phyloP scores from a whole-genome alignment of 2,329 filamentous ascomycete species.

The Talaromyces funiculosus region DNA sequence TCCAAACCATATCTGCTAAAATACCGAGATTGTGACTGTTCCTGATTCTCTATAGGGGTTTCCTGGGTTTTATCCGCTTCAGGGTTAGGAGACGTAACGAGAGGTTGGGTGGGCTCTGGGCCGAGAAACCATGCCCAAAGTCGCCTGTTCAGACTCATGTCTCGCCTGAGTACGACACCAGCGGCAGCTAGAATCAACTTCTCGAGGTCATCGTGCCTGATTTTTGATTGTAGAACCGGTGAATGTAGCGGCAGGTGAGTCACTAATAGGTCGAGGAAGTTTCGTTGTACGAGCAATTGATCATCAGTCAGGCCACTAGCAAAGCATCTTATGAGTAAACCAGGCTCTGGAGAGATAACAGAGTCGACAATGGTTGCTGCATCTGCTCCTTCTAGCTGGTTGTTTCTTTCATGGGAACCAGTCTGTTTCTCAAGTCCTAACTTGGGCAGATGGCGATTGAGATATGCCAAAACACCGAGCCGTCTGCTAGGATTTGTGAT shows the following conservation, averaged over 20 bases:
- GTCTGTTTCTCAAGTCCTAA: constrained; percentile 46
- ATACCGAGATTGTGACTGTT: constrained; percentile 65
- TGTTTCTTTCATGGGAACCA: constrained; percentile 25
- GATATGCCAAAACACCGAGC: constrained; percentile 80
- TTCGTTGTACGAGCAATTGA: constrained; percentile 85
- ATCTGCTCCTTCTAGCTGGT: constrained; percentile 21
- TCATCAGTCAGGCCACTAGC: constrained; percentile 81
- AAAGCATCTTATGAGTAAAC: constrained; percentile 83
- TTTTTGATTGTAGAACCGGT: constrained; percentile 67
- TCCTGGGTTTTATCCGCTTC: constrained; percentile 23
- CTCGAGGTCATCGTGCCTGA: constrained; percentile 71
- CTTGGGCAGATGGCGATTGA: constrained; percentile 71
- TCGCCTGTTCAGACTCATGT: constrained; percentile 93
- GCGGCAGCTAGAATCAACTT: constrained; percentile 74
- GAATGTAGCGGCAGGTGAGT: constrained; percentile 84
- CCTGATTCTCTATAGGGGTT: constrained; percentile 30
- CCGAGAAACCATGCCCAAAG: constrained; percentile 97
- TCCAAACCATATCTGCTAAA: constrained; percentile 75
- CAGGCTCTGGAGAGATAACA: constrained; percentile 72
- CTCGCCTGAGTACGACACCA: constrained; percentile 80
- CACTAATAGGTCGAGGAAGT: constrained; percentile 87
- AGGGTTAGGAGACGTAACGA: constrained; percentile 24
- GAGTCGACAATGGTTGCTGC: constrained; percentile 38
- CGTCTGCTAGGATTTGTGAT: constrained; percentile 84
- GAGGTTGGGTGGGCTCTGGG: constrained; percentile 52